Base-by-base conservation (phyloP, 306 rosid species). In the Elaeagnus macrophylla region DNA sequence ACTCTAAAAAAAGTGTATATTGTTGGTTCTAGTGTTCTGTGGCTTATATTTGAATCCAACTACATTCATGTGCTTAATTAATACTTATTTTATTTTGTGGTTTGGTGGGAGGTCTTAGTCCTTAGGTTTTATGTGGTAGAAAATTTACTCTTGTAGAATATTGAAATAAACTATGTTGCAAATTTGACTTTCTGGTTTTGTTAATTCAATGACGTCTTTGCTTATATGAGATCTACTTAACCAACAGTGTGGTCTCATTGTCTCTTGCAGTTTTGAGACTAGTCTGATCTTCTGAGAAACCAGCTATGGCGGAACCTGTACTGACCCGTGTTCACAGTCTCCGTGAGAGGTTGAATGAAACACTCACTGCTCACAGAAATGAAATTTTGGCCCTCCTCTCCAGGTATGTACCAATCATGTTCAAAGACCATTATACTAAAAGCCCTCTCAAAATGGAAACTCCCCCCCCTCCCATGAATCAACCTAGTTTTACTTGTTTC, bases 321-420 rank as follows among this genome's bases (percentile, higher is more conserved):
- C 61, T 93, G 77, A 88, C 79, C 62, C 84, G 95, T 8, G 87
- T 73, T 44, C 95, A 79, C 54, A 84, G 88, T 70, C 94, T 88
- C 75, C 86, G 89, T 13, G 95, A 93, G 79, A 79, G 95, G 73
- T 74, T 93, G 55, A 96, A 93, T 48, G 95, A 80, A 57, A 82
- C 95, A 57, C 86, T 93, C 36, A 59, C 78, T 51, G 73, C 83
- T 32, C 82, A 72, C 67, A 69, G 96, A 37, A 93, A 93, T 46
- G 99, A 93, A 56, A 79, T 93, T 59, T 50, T 84, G 37, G 84
- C 81, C 61, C 85, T 93, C 37, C 94, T 93, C 15, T 84, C 96
- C 40, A 80, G 94, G 99, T 84, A 25, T 25, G 2, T 25, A n/a
- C 32, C 32, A 25, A 25, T 72, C 6, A 14, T 54, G 12, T 46